Evolutionary conservation across 805 yeast genomes (phyloP).

Genomic region (Barnettozyma pratensis): DNA sequence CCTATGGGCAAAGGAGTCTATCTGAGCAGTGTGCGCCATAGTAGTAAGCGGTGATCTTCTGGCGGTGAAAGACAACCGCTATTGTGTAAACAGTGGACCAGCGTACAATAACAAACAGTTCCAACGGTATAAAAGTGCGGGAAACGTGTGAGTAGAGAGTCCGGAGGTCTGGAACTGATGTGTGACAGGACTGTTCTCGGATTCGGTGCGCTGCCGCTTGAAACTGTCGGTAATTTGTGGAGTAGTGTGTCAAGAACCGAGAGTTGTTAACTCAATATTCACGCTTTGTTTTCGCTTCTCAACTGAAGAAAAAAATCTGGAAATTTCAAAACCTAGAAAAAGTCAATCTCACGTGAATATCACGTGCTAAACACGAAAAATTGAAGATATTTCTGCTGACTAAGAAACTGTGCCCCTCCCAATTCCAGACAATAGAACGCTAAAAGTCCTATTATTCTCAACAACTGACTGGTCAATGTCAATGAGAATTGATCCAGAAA

Average conservation of each 20-base stretch:
- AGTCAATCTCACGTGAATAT: slow-evolving; percentile 12
- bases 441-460: too few relatives aligned
- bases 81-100: background rate
- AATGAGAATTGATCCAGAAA: too few relatives aligned
- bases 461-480: too few relatives aligned
- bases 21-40: slow-evolving; percentile 42
- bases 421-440: too few relatives aligned
- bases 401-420: too few relatives aligned
- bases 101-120: background rate
- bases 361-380: slow-evolving; percentile 12
- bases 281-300: background rate
- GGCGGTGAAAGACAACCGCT: background rate
- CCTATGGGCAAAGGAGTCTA: slow-evolving; percentile 63
- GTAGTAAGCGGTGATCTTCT: background rate
- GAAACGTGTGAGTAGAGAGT: too few relatives aligned
- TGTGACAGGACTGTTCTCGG: too few relatives aligned
- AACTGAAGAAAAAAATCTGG: background rate
- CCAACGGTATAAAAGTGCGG: too few relatives aligned
- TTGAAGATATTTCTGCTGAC: background rate
- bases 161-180: too few relatives aligned
- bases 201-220: background rate
- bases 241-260: background rate
- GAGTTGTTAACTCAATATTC: too few relatives aligned
- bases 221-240: background rate
- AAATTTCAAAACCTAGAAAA: background rate